A percentile compares a stretch with the other conserved stretches of the same genome.
Evolutionary conservation across 2,329 filamentous ascomycete species (phyloP).

Genomic region (Penicillium sp.): DNA sequence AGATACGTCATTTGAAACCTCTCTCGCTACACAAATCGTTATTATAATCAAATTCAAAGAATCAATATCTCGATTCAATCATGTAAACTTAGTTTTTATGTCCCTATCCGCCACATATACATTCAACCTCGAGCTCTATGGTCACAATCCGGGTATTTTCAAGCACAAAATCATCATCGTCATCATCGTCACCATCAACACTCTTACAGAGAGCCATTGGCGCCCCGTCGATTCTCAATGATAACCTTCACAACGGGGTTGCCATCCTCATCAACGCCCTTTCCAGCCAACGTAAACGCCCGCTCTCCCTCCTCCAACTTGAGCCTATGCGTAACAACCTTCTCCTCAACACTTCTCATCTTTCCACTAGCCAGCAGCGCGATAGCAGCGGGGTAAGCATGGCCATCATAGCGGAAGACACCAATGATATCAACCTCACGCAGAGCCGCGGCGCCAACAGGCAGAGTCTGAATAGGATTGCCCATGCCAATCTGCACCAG

Average conservation of each 20-base stretch:
- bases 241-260: constrained; percentile 56
- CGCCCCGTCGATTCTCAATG: constrained; percentile 35
- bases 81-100: not conserved
- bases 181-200: constrained; percentile 5
- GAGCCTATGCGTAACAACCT: constrained; percentile 55
- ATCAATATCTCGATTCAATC: not conserved
- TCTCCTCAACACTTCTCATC: constrained; percentile 49
- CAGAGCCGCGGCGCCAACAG: constrained; percentile 54
- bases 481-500: constrained; percentile 59
- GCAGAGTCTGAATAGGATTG: constrained; percentile 54
- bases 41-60: not conserved
- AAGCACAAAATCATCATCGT: constrained; percentile 13
- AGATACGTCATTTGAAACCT: not conserved
- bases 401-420: constrained; percentile 56
- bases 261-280: constrained; percentile 52
- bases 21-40: not conserved
- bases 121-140: constrained; percentile 2
- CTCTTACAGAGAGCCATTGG: constrained; percentile 10
- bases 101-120: not conserved
- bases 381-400: constrained; percentile 56
- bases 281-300: constrained; percentile 53
- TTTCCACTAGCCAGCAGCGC: constrained; percentile 52
- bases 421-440: constrained; percentile 58
- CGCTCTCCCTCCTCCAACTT: constrained; percentile 50
- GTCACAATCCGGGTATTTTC: constrained; percentile 23